Conservation (phyloP, 192 early-diverging fungal species). For the Geranomyces michiganensis region DNA sequence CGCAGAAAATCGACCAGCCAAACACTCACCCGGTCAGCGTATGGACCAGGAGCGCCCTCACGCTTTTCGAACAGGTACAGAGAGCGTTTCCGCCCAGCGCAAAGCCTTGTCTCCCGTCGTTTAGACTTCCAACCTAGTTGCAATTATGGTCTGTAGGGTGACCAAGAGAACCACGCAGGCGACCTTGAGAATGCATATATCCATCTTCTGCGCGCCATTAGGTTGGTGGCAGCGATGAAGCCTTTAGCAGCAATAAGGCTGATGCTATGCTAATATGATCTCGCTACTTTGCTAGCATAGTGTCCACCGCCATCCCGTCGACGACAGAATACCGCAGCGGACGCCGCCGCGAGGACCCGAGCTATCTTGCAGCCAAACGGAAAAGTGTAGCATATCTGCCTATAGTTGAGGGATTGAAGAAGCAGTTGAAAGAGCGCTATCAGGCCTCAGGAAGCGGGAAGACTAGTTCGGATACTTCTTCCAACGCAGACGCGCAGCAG, state of each 20-base stretch:
- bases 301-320: constrained; percentile 41
- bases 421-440: constrained; percentile 12
- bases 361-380: constrained; percentile 11
- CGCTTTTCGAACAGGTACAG: constrained; percentile 23
- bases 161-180: neutral
- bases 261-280: too few species aligned
- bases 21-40: constrained; percentile 17
- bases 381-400: constrained; percentile 22
- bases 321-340: constrained; percentile 30
- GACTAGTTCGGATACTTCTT: neutral
- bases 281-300: constrained; percentile 33
- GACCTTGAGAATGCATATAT: constrained; percentile 24
- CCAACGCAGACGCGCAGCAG: neutral
- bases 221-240: constrained; percentile 3
- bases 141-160: constrained; percentile 6
- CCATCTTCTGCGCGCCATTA: constrained; percentile 14
- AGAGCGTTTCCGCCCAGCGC: too few species aligned
- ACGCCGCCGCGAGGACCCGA: constrained; percentile 2
- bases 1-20: constrained; percentile 9
- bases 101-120: neutral
- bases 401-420: constrained; percentile 38
- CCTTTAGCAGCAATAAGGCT: neutral
- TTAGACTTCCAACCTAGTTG: neutral
- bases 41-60: constrained; percentile 15
- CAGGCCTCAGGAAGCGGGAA: neutral